These are phyloP conservation scores for Hammondia hammondi DNA, from an alignment of 169 alveolate genomes.

Conservation along the genomic window DNA sequence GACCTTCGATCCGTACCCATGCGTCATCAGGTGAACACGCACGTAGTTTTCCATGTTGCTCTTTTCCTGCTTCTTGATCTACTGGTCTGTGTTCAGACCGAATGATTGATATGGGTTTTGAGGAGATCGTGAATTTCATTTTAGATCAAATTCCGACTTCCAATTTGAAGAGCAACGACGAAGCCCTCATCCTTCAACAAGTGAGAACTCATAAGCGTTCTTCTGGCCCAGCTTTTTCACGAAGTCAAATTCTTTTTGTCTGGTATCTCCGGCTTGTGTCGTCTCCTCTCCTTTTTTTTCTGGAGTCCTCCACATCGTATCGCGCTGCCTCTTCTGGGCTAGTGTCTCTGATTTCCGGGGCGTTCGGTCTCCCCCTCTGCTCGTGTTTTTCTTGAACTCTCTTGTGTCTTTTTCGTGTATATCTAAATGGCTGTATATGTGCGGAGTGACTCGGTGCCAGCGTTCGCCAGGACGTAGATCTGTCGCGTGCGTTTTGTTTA, in stretches of 20 bases:
- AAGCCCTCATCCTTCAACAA: conserved; percentile 85
- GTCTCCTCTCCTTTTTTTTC: not conserved
- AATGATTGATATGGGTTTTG: conserved; percentile 97
- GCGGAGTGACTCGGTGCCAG: too few species aligned
- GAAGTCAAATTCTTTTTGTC: not conserved
- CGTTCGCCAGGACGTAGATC: too few species aligned
- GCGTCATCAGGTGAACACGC: not conserved
- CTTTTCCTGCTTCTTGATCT: too few species aligned
- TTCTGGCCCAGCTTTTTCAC: not conserved
- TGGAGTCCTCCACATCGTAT: too few species aligned
- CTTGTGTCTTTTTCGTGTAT: too few species aligned
- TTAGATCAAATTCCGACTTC: conserved; percentile 90
- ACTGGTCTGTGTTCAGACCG: conserved; percentile 56
- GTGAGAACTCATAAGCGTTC: conserved; percentile 10
- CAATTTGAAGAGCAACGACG: conserved; percentile 87
- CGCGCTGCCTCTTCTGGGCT: not conserved
- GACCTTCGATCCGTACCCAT: too few species aligned
- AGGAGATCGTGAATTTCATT: conserved; percentile 92
- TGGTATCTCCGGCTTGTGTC: not conserved
- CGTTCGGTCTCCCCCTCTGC: too few species aligned
- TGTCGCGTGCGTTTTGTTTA: too few species aligned
- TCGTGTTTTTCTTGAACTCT: too few species aligned
- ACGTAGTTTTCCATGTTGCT: not conserved
- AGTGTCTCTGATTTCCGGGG: not conserved
- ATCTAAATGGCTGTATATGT: too few species aligned